Percentiles rank a stretch among this genome's conserved stretches.
These are phyloP conservation scores for Globisporangium lucens DNA, from an alignment of 352 stramenopile genomes.

Conservation along the genomic window DNA sequence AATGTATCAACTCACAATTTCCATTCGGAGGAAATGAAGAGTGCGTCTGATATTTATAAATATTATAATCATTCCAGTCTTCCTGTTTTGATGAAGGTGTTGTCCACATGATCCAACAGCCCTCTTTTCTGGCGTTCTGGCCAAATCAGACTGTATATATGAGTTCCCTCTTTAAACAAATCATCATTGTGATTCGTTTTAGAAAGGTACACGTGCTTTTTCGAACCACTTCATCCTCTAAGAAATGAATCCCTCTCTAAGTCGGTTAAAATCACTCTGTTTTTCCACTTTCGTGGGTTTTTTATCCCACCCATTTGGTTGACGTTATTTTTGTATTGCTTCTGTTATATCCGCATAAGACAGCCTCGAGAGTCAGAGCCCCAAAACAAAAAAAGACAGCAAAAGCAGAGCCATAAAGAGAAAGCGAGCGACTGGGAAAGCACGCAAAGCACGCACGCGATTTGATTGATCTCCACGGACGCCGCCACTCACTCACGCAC, in stretches of 20 bases:
- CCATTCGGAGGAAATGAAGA: background rate
- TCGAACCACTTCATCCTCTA: background rate
- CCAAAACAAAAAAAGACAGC: background rate
- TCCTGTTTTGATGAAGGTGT: background rate
- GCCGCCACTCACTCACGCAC: too few relatives aligned
- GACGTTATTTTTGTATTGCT: background rate
- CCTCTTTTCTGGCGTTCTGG: background rate
- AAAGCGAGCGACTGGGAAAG: background rate
- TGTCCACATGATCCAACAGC: background rate
- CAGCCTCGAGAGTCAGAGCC: background rate
- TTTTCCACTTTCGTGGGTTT: background rate
- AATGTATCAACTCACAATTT: background rate
- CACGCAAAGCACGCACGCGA: background rate
- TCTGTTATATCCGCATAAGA: background rate
- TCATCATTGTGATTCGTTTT: background rate
- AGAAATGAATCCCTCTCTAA: background rate
- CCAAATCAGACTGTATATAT: slow-evolving; percentile 6
- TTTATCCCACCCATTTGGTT: background rate
- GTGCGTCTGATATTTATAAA: background rate
- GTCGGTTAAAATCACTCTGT: background rate
- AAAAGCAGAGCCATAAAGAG: background rate
- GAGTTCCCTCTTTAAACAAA: background rate
- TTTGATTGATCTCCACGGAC: background rate
- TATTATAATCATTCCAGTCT: background rate
- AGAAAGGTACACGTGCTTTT: too few relatives aligned